Evolutionary conservation across 306 rosid species (phyloP).

Genomic region (Sicyos edulis): DNA sequence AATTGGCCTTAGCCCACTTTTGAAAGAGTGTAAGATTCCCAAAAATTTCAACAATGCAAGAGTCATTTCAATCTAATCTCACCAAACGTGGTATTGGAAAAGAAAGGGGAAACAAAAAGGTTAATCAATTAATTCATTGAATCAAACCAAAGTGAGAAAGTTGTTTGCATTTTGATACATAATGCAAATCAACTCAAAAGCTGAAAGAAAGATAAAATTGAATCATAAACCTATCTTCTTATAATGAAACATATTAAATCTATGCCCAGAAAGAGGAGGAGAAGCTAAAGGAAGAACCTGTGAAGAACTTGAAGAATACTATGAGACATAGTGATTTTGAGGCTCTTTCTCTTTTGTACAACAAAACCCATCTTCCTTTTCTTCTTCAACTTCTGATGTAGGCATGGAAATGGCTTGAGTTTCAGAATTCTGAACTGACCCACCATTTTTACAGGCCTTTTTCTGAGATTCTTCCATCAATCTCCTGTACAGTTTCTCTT

Average conservation of each 20-base stretch:
- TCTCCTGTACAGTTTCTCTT: constrained; percentile 64
- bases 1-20: neutral
- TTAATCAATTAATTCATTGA: constrained; percentile 6
- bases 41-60: neutral
- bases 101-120: neutral
- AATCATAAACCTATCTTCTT: neutral
- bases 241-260: neutral
- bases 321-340: constrained; percentile 26
- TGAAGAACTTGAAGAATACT: constrained; percentile 27
- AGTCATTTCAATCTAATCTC: neutral
- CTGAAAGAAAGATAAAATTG: constrained; percentile 9
- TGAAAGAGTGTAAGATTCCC: constrained; percentile 5
- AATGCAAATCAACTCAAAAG: constrained; percentile 16
- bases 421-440: constrained; percentile 6
- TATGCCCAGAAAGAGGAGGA: neutral
- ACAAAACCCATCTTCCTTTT: neutral
- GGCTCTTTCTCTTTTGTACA: constrained; percentile 10
- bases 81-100: neutral
- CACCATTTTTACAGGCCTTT: constrained; percentile 25
- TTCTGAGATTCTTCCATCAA: constrained; percentile 58
- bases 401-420: constrained; percentile 17
- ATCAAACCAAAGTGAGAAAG: constrained; percentile 17
- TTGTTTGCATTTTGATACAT: constrained; percentile 14
- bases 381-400: constrained; percentile 19
- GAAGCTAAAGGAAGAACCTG: no score